Percentiles rank a stretch among this genome's conserved stretches.
Evolutionary conservation across 2,329 filamentous ascomycete species (phyloP).

Genomic region (Gnomoniopsis smithogilvyi): DNA sequence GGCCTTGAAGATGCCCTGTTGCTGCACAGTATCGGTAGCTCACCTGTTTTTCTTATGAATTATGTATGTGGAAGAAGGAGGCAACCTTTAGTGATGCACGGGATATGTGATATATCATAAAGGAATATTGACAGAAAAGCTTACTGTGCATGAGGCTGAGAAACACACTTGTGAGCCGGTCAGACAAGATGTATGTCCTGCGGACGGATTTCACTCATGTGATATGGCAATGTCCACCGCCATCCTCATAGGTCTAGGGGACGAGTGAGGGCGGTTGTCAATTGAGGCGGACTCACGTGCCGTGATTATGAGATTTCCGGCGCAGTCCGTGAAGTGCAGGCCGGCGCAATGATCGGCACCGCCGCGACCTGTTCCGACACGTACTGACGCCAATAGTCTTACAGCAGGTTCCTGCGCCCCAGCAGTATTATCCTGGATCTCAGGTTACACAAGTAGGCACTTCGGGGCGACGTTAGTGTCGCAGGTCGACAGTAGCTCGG

Average conservation of each 20-base stretch:
- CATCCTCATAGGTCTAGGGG: neutral
- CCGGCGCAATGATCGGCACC: neutral
- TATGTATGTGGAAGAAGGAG: neutral
- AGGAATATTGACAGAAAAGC: neutral
- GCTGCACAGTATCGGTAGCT: neutral
- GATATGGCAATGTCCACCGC: conserved; percentile 1
- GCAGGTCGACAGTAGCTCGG: conserved; percentile 3
- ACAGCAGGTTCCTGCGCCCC: conserved; percentile 10
- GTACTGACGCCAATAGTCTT: neutral
- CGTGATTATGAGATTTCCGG: neutral
- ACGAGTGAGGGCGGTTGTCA: neutral
- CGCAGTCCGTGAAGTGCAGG: neutral
- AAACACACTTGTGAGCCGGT: conserved; percentile 3
- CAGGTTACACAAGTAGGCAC: conserved; percentile 2
- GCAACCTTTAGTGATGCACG: neutral
- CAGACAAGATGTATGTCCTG: conserved; percentile 7
- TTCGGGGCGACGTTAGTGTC: conserved; percentile 1
- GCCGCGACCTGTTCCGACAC: neutral
- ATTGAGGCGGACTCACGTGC: neutral
- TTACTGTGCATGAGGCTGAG: conserved; percentile 16
- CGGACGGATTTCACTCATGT: conserved; percentile 2
- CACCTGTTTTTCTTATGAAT: neutral
- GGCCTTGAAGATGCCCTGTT: neutral
- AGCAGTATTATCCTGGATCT: conserved; percentile 1
- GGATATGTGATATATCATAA: conserved; percentile 15